Evolutionary conservation across 192 early-diverging fungal species (phyloP).

Genomic region (Radiomyces spectabilis): DNA sequence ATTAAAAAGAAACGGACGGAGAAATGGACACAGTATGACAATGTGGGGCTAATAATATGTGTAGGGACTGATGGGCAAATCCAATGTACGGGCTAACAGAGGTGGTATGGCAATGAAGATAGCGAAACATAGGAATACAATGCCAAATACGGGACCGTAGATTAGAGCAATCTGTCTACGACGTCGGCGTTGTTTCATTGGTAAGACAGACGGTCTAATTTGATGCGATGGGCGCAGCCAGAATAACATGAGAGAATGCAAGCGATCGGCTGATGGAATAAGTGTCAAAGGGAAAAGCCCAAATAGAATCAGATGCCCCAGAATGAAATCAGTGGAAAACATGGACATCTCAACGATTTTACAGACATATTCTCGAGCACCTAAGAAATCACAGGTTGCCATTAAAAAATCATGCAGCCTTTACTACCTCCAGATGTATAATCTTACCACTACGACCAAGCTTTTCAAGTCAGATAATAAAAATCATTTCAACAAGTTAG

Average conservation of each 20-base stretch:
- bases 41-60: too few species aligned
- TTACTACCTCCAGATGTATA: too few species aligned
- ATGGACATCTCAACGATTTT: constrained; percentile 76
- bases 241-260: constrained; percentile 61
- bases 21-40: too few species aligned
- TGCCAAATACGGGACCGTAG: constrained; percentile 49
- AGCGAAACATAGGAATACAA: constrained; percentile 43
- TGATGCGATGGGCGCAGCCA: constrained; percentile 62
- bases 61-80: too few species aligned
- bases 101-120: constrained; percentile 42
- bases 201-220: constrained; percentile 55
- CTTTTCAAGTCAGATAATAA: neutral
- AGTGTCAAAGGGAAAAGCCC: constrained; percentile 60
- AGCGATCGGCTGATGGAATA: constrained; percentile 52
- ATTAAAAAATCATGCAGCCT: constrained; percentile 29
- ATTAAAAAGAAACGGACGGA: too few species aligned
- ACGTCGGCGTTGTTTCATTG: constrained; percentile 55
- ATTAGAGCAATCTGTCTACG: constrained; percentile 42
- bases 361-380: constrained; percentile 52
- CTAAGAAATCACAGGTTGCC: constrained; percentile 42
- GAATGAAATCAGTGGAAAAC: constrained; percentile 59
- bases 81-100: too few species aligned
- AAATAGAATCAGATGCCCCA: constrained; percentile 64
- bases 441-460: too few species aligned
- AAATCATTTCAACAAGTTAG: neutral